Percentiles rank a stretch among this genome's conserved stretches.
Conservation (phyloP, 2,329 filamentous ascomycete species). For the Colletotrichum echinochloae region DNA sequence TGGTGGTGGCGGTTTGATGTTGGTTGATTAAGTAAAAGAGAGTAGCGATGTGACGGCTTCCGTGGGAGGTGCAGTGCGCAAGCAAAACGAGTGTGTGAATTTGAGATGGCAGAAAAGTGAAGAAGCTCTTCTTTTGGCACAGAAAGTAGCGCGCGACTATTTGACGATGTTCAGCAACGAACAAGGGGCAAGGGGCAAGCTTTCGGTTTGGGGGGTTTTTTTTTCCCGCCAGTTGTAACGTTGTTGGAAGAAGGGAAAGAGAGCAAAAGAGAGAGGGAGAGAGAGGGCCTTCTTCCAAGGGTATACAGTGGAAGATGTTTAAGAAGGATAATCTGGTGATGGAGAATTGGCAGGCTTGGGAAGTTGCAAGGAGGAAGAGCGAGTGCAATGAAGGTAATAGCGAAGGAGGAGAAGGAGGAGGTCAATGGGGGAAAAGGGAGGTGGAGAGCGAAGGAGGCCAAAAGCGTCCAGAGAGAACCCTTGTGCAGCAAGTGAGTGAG, state of each 20-base stretch:
- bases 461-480: neutral
- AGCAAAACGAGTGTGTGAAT: slow-evolving; percentile 38
- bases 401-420: slow-evolving; percentile 19
- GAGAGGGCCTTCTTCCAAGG: slow-evolving; percentile 19
- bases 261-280: neutral
- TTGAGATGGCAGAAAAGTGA: slow-evolving; percentile 15
- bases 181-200: slow-evolving; percentile 5
- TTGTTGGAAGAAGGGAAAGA: slow-evolving; percentile 5
- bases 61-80: slow-evolving; percentile 22
- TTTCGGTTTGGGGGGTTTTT: neutral
- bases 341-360: slow-evolving; percentile 17
- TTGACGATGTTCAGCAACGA: neutral
- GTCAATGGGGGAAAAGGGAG: neutral
- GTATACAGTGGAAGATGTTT: slow-evolving; percentile 10
- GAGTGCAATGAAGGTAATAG: slow-evolving; percentile 30
- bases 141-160: neutral
- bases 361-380: slow-evolving; percentile 28
- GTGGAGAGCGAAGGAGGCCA: slow-evolving; percentile 8
- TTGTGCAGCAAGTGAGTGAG: neutral
- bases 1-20: slow-evolving; percentile 17
- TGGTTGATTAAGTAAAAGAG: slow-evolving; percentile 5
- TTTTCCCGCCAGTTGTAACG: slow-evolving; percentile 22
- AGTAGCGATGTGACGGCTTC: slow-evolving; percentile 18
- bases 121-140: slow-evolving; percentile 1
- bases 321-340: slow-evolving; percentile 7